Conservation (phyloP, 2,329 filamentous ascomycete genomes). For the Hypoxylon sp. region DNA sequence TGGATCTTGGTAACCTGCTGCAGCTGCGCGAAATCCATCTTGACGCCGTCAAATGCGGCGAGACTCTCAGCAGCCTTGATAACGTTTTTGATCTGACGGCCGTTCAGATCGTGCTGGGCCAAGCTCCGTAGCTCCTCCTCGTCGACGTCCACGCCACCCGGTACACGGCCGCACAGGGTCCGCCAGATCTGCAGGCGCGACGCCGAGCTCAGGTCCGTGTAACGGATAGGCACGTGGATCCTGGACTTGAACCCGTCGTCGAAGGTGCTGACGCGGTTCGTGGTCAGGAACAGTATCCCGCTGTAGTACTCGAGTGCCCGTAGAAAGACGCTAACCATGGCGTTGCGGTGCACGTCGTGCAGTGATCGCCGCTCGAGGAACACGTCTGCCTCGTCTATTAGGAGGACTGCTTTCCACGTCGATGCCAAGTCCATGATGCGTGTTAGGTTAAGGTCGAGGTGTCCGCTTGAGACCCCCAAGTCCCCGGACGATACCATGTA, state of each 20-base stretch:
- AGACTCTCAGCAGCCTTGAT: slow-evolving; percentile 54
- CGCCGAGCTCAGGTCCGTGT: slow-evolving; percentile 38
- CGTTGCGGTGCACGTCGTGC: slow-evolving; percentile 43
- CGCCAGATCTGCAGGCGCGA: slow-evolving; percentile 51
- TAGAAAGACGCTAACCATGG: slow-evolving; percentile 48
- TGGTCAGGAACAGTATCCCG: slow-evolving; percentile 48
- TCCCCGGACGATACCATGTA: slow-evolving; percentile 56
- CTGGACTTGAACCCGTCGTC: slow-evolving; percentile 47
- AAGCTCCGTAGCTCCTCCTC: slow-evolving; percentile 42
- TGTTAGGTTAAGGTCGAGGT: slow-evolving; percentile 46
- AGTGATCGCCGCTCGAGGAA: slow-evolving; percentile 56
- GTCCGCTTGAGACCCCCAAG: slow-evolving; percentile 49
- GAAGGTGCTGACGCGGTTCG: slow-evolving; percentile 45
- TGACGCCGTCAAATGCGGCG: slow-evolving; percentile 52
- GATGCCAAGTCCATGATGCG: slow-evolving; percentile 59
- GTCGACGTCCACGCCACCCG: slow-evolving; percentile 45
- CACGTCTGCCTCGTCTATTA: slow-evolving; percentile 56
- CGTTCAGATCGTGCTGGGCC: slow-evolving; percentile 51
- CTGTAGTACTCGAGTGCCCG: slow-evolving; percentile 47
- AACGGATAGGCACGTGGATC: slow-evolving; percentile 49
- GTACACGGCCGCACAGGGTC: slow-evolving; percentile 49
- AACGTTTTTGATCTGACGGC: slow-evolving; percentile 56
- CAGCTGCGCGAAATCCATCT: slow-evolving; percentile 51
- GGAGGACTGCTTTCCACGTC: slow-evolving; percentile 58
- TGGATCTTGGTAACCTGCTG: slow-evolving; percentile 54